Conservation (phyloP, 371 early-diverging fungal genomes). For the Fennellomyces sp. region DNA sequence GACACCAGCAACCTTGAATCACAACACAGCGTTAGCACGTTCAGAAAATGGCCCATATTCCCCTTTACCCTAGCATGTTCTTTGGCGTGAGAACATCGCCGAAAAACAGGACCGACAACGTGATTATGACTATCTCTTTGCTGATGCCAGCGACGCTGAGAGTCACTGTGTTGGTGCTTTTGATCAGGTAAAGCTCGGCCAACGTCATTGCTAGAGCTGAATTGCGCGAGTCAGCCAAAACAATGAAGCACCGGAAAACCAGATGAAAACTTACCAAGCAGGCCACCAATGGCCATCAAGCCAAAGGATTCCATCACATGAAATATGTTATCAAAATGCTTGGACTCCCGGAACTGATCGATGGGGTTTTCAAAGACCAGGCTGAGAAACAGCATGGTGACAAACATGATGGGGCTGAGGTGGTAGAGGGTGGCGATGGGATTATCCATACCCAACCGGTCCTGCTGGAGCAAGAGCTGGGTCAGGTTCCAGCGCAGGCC, state of each 20-base stretch:
- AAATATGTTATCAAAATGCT: slow-evolving; percentile 42
- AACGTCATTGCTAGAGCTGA: slow-evolving; percentile 86
- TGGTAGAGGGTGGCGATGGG: slow-evolving; percentile 82
- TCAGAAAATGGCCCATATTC: background rate
- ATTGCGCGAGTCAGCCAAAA: background rate
- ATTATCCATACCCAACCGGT: slow-evolving; percentile 70
- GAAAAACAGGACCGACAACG: slow-evolving; percentile 58
- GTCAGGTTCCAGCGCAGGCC: slow-evolving; percentile 87
- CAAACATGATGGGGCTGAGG: slow-evolving; percentile 78
- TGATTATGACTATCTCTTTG: slow-evolving; percentile 68
- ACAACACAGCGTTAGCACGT: background rate
- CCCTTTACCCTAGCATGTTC: slow-evolving; percentile 52
- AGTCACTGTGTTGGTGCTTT: slow-evolving; percentile 83
- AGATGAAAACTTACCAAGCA: slow-evolving; percentile 56
- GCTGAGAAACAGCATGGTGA: slow-evolving; percentile 55
- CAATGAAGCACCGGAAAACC: too few species aligned
- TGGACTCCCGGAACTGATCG: slow-evolving; percentile 43
- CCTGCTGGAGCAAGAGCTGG: slow-evolving; percentile 77
- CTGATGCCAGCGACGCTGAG: slow-evolving; percentile 89
- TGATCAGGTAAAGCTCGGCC: slow-evolving; percentile 81
- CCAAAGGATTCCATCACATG: slow-evolving; percentile 45
- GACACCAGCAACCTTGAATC: slow-evolving; percentile 54
- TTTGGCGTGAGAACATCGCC: slow-evolving; percentile 57
- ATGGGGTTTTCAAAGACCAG: slow-evolving; percentile 66
- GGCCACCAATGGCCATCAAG: slow-evolving; percentile 75